Percentiles rank a stretch among this genome's conserved stretches.
Conservation (phyloP, 768 basidiomycete genomes). For the Phylloporus sp. region DNA sequence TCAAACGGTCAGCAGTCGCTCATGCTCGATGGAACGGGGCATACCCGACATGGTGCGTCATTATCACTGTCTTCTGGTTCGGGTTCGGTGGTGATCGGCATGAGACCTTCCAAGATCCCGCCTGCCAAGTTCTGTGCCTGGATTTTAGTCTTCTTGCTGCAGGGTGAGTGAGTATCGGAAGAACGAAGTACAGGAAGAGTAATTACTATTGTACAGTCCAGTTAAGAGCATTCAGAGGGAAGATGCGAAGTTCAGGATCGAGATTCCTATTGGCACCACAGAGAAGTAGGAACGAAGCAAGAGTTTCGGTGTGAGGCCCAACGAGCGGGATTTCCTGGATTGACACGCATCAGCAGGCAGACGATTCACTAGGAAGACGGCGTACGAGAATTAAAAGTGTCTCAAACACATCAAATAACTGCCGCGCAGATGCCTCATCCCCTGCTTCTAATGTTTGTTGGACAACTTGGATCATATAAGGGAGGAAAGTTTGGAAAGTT, state of each 20-base stretch:
- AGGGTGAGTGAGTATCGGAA: constrained; percentile 1
- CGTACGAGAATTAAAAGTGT: constrained; percentile 87
- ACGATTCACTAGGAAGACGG: neutral
- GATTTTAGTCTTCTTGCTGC: constrained; percentile 93
- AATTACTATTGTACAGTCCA: constrained; percentile 96
- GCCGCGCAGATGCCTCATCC: constrained; percentile 79
- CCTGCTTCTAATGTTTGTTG: constrained; percentile 74
- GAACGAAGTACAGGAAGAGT: neutral
- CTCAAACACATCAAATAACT: constrained; percentile 94
- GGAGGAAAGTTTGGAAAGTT: constrained; percentile 83
- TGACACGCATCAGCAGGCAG: constrained; percentile 4
- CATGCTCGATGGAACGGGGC: constrained; percentile 22
- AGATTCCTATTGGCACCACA: constrained; percentile 76
- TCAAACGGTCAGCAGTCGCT: constrained; percentile 4
- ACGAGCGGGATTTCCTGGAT: constrained; percentile 89
- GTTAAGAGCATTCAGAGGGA: constrained; percentile 88
- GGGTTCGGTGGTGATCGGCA: constrained; percentile 91
- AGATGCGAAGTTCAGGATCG: constrained; percentile 78
- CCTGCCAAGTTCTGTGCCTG: constrained; percentile 81
- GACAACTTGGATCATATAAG: constrained; percentile 84
- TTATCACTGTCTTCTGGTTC: constrained; percentile 94
- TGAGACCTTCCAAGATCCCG: constrained; percentile 83
- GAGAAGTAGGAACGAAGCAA: constrained; percentile 83
- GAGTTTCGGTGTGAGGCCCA: constrained; percentile 79
- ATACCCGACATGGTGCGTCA: constrained; percentile 85